Percentiles rank a stretch among this genome's conserved stretches.
phyloP scores from a whole-genome alignment of 768 basidiomycete species.

The Phylloporus sp. region DNA sequence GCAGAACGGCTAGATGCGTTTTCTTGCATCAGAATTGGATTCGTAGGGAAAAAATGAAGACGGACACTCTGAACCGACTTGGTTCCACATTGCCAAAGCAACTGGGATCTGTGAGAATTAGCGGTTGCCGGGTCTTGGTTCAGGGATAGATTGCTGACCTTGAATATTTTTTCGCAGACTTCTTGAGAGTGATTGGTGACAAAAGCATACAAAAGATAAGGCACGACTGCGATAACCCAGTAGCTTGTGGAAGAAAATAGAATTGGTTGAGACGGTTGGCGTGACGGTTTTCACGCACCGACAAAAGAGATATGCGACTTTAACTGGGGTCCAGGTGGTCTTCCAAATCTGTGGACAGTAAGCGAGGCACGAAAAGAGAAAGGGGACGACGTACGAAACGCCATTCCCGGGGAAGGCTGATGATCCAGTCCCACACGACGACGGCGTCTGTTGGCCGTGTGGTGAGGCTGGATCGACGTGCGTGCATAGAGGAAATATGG shows the following conservation, averaged over 20 bases:
- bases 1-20: conserved; percentile 53
- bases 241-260: conserved; percentile 44
- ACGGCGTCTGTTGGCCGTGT: conserved; percentile 56
- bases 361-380: not conserved
- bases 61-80: conserved; percentile 75
- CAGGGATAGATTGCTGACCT: conserved; percentile 43
- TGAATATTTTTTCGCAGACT: conserved; percentile 67
- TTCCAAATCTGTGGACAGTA: conserved; percentile 60
- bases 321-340: conserved; percentile 80
- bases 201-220: conserved; percentile 74
- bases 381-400: conserved; percentile 50
- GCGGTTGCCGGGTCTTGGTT: too few species aligned
- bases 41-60: conserved; percentile 1
- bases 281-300: conserved; percentile 45
- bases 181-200: conserved; percentile 61
- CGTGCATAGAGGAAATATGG: conserved; percentile 19
- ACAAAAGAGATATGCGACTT: conserved; percentile 79
- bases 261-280: not conserved
- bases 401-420: conserved; percentile 72
- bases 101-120: conserved; percentile 59
- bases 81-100: conserved; percentile 81
- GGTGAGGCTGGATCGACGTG: not conserved
- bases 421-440: conserved; percentile 82
- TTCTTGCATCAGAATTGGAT: conserved; percentile 4
- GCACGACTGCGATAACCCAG: conserved; percentile 78